These are phyloP conservation scores for Sclerotiophoma versabilis DNA, from an alignment of 2,329 filamentous ascomycete genomes.

Conservation along the genomic window DNA sequence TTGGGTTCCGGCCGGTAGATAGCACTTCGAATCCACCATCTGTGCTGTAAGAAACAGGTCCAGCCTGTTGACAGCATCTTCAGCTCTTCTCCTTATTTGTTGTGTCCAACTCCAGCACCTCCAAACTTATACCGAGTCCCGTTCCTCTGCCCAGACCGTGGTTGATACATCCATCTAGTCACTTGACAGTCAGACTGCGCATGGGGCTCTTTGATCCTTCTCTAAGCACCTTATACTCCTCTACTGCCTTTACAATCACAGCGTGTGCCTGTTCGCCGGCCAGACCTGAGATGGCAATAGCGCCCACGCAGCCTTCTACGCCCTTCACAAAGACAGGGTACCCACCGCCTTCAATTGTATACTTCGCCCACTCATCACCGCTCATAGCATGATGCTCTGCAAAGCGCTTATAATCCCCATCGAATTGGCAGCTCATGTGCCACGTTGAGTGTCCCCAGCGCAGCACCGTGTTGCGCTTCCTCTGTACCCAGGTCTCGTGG, in stretches of 20 bases:
- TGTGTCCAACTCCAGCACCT: not conserved
- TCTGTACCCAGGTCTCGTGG: conserved; percentile 67
- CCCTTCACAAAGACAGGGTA: conserved; percentile 75
- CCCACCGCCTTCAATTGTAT: conserved; percentile 80
- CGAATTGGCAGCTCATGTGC: conserved; percentile 74
- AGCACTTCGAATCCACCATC: conserved; percentile 20
- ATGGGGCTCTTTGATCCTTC: conserved; percentile 46
- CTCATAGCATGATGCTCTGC: conserved; percentile 68
- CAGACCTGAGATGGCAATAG: conserved; percentile 77
- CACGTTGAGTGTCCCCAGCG: conserved; percentile 75
- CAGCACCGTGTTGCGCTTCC: conserved; percentile 76
- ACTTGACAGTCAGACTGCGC: conserved; percentile 44
- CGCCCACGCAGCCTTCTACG: conserved; percentile 77
- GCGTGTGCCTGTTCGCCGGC: conserved; percentile 81
- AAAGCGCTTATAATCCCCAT: conserved; percentile 71
- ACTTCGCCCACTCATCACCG: conserved; percentile 62
- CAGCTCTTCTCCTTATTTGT: not conserved
- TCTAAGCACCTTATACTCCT: conserved; percentile 56
- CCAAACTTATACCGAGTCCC: conserved; percentile 16
- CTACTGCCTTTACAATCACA: conserved; percentile 74
- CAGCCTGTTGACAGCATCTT: not conserved
- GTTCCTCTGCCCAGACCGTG: conserved; percentile 21
- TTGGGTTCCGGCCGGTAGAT: conserved; percentile 38
- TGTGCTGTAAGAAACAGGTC: conserved; percentile 21
- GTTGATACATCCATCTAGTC: no score